Base-by-base conservation (phyloP, 495 filamentous ascomycete species). In the Daldinia grandis region DNA sequence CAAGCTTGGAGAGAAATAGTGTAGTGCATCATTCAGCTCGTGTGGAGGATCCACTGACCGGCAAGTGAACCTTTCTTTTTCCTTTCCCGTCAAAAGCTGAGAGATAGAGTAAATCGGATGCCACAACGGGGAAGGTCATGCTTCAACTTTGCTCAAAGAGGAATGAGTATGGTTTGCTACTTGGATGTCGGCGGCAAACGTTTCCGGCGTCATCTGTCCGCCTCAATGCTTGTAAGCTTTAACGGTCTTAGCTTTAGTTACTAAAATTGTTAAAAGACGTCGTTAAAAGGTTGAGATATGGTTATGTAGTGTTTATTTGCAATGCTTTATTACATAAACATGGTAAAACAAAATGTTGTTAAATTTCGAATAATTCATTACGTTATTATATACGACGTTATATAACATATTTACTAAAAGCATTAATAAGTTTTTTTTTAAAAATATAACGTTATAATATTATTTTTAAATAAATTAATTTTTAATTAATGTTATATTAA, bases 331-430 rank as follows among this genome's bases (percentile, higher is more conserved):
- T 44, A 21, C 47, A 69, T 54, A 40, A 12, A 25, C 35, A 31
- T 33, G 58, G 38, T 53, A 44, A 55, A 55, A 21, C 53, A 35
- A 69, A 30, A 56, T 35, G 54, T 62, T 42, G 42, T 58, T 38
- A n/a, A 33, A 21, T 54, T 31, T 19, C 54, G 54, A n/a, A n/a
- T n/a, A n/a, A n/a, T n/a, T n/a, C n/a, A n/a, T n/a, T n/a, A n/a
- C n/a, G n/a, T n/a, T n/a, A n/a, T n/a, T n/a, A n/a, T n/a, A 69
- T 60, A 69, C 61, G 55, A 69, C 64, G 67, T 64, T 35, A 17
- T 54, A 64, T 61, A 53, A n/a, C 67, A 69, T 69, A 59, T n/a
- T n/a, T n/a, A n/a, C n/a, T n/a, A n/a, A n/a, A n/a, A n/a, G n/a
- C n/a, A n/a, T n/a, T n/a, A n/a, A n/a, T n/a, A n/a, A n/a, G n/a